A percentile compares a stretch with the other conserved stretches of the same genome.
Conservation (phyloP, 163 green algal genomes). For the Scenedesmus sp. region DNA sequence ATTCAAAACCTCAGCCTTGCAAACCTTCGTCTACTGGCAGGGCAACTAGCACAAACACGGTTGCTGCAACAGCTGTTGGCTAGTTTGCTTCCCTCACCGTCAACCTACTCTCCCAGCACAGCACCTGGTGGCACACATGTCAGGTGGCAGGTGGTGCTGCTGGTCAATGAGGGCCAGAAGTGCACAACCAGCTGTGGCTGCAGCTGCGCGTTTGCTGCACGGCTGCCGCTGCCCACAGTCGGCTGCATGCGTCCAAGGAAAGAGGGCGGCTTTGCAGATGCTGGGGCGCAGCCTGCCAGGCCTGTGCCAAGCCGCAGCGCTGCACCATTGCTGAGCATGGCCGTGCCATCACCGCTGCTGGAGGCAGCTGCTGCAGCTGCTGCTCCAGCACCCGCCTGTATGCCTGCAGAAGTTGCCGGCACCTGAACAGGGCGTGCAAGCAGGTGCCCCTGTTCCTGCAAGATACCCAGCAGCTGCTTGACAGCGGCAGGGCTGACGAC, state of each 20-base stretch:
- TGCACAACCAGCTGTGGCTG: slow-evolving; percentile 8
- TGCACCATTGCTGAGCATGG: neutral
- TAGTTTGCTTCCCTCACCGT: neutral
- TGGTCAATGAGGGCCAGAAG: slow-evolving; percentile 39
- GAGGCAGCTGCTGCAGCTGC: neutral
- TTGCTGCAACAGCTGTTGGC: neutral
- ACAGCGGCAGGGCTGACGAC: slow-evolving; percentile 24
- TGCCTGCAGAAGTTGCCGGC: neutral
- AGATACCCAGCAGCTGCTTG: neutral
- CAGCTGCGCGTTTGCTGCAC: neutral
- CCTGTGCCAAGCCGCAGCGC: slow-evolving; percentile 27
- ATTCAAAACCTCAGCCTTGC: neutral
- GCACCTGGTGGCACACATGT: slow-evolving; percentile 7
- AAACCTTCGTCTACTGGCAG: neutral
- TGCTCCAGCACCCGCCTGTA: neutral
- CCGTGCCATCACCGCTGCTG: neutral
- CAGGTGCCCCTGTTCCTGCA: slow-evolving; percentile 28
- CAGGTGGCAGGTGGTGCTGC: slow-evolving; percentile 24
- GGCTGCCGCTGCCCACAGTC: neutral
- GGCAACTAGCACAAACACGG: neutral
- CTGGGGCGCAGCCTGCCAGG: neutral
- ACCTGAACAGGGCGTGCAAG: neutral
- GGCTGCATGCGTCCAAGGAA: neutral
- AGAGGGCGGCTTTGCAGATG: slow-evolving; percentile 18
- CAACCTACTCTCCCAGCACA: neutral